Conservation (phyloP, 2,329 filamentous ascomycete species). For the Aspergillus caelatus region DNA sequence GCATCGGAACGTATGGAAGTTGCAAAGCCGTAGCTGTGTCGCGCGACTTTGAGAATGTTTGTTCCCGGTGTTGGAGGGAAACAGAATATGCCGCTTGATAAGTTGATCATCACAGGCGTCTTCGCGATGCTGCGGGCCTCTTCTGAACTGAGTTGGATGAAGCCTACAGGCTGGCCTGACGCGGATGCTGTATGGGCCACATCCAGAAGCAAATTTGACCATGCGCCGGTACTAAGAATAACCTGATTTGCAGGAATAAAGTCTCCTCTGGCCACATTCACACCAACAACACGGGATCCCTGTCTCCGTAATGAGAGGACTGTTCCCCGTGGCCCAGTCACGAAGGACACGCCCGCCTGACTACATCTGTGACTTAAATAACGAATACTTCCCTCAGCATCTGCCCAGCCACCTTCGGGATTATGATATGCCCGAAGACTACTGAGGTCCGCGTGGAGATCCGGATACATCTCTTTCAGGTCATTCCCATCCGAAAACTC, state of each 20-base stretch:
- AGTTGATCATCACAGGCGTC: constrained; percentile 62
- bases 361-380: constrained; percentile 28
- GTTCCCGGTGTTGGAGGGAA: constrained; percentile 52
- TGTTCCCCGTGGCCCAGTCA: constrained; percentile 40
- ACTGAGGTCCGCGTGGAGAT: constrained; percentile 56
- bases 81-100: constrained; percentile 49
- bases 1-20: constrained; percentile 21
- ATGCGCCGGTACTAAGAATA: constrained; percentile 81
- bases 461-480: constrained; percentile 26
- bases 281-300: constrained; percentile 56
- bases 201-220: constrained; percentile 75
- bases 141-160: constrained; percentile 68
- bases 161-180: constrained; percentile 77
- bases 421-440: constrained; percentile 68
- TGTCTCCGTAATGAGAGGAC: constrained; percentile 32
- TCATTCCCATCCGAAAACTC: constrained; percentile 43
- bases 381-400: constrained; percentile 64
- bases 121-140: constrained; percentile 66
- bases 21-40: constrained; percentile 66
- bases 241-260: constrained; percentile 66
- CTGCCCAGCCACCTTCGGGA: constrained; percentile 74
- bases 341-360: constrained; percentile 46
- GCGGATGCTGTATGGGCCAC: constrained; percentile 72
- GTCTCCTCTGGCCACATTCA: constrained; percentile 52
- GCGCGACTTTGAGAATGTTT: constrained; percentile 63